Evolutionary conservation across 257 asterid genomes (phyloP), one percentile per base, ranked within the genome.

Genomic region (Primulina eburnea): DNA sequence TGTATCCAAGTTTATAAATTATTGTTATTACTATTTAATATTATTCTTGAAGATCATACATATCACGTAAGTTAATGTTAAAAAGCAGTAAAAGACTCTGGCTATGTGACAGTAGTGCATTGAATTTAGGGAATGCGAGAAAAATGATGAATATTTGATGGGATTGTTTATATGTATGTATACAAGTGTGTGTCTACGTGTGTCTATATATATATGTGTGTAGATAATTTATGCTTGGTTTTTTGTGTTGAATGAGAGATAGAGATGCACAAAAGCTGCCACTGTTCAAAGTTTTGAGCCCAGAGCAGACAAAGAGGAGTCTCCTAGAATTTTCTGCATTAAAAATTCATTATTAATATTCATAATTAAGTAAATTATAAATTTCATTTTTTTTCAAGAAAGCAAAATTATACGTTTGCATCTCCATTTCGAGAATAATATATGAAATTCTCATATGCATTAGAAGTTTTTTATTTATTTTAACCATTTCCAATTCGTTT

Each of bases 251-350:
- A 52, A 77, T 3, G 71, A 56, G 81, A 61, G 85, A 81, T 57
- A 82, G 84, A 87, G 76, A 86, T 83, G 87, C 88, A 68, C 58
- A 85, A 90, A 84, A 88, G 91, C 90, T 77, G 93, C 83, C 88
- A 86, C 84, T 76, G 83, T 81, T 86, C 88, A 81, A 84, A 77
- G 89, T 87, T 85, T 82, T 72, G 95, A 82, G 85, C 81, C 79
- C 73, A 85, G 87, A 74, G 82, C 81, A 77, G 84, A 80, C 87
- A 78, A 74, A 75, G 69, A 60, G 81, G 80, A 37, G 79, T 78
- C 71, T 73, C 74, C 76, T 83, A 69, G 18, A 74, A 62, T 52
- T 77, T 76, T 35, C 43, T 17, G 70, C 64, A 75, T 80, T 59
- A 60, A 63, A 74, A 4, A 50, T 58, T 61, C 8, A 35, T 35